Evolutionary conservation across 441 rosid species (phyloP).

Genomic region (Geranium incanum): DNA sequence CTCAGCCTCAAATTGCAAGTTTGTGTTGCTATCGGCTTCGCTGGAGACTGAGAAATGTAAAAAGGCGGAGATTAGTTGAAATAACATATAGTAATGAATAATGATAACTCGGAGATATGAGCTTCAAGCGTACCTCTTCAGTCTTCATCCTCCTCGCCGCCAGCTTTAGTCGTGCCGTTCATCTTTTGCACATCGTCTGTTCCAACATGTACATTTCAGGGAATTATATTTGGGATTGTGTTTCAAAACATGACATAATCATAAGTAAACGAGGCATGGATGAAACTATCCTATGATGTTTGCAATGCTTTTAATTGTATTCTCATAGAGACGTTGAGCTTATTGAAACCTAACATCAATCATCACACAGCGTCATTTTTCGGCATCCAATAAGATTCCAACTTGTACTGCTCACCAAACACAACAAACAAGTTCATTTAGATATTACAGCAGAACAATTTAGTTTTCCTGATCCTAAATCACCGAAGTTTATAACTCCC

Average conservation of each 20-base stretch:
- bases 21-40: not conserved
- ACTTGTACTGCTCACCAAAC: not conserved
- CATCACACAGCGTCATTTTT: not conserved
- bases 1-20: not conserved
- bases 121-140: conserved; percentile 11
- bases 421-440: not conserved
- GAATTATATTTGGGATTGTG: not conserved
- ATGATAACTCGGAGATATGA: not conserved
- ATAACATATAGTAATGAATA: not conserved
- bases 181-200: conserved; percentile 28
- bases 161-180: conserved; percentile 26
- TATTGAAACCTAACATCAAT: not conserved
- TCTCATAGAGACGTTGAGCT: not conserved
- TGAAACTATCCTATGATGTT: not conserved
- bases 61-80: not conserved
- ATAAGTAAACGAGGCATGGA: not conserved
- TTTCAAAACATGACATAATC: not conserved
- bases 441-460: not conserved
- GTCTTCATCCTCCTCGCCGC: conserved; percentile 23
- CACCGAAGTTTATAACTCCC: not conserved
- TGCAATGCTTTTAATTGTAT: not conserved
- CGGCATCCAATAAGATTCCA: not conserved
- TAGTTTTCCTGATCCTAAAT: not conserved
- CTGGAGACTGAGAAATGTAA: not conserved
- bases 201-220: not conserved